Evolutionary conservation across 192 early-diverging fungal genomes (phyloP).

Genomic region (Coemansia sp.): DNA sequence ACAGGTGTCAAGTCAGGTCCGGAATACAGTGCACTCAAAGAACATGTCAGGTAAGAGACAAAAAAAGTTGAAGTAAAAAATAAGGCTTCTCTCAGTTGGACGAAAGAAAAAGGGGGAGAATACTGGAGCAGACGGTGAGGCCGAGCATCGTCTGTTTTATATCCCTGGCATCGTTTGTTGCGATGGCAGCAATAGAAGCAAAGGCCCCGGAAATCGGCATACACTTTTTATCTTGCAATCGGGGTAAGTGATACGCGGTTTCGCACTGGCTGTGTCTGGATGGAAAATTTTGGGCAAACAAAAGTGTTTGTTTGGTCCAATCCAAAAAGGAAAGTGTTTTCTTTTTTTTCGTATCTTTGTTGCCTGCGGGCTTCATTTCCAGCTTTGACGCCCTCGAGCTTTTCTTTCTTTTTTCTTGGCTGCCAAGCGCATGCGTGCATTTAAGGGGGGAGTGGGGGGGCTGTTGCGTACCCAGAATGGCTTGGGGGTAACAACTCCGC

Average conservation of each 20-base stretch:
- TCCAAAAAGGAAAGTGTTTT: background rate
- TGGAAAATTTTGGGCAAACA: constrained; percentile 5
- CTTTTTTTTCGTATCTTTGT: no score
- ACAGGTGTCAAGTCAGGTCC: background rate
- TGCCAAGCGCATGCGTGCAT: background rate
- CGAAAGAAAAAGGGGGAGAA: constrained; percentile 3
- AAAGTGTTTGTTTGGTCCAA: constrained; percentile 5
- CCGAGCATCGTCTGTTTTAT: constrained; percentile 11
- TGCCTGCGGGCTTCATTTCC: constrained; percentile 1
- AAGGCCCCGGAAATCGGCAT: constrained; percentile 8
- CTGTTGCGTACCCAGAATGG: constrained; percentile 2
- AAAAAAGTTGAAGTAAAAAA: constrained; percentile 8
- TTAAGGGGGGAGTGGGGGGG: background rate
- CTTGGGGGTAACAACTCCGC: constrained; percentile 1
- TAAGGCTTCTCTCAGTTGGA: constrained; percentile 3
- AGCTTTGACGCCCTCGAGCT: no score
- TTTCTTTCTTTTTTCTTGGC: no score
- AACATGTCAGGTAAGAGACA: constrained; percentile 16
- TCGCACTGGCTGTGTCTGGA: constrained; percentile 1
- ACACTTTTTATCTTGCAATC: background rate
- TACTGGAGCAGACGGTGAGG: constrained; percentile 8
- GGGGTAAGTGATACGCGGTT: constrained; percentile 8
- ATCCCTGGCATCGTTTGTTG: constrained; percentile 1
- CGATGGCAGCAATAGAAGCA: background rate
- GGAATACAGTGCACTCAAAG: constrained; percentile 1